A percentile compares a stretch with the other conserved stretches of the same genome.
These are phyloP conservation scores for Exophiala mesophila DNA, from an alignment of 2,329 filamentous ascomycete species.

Conservation along the genomic window DNA sequence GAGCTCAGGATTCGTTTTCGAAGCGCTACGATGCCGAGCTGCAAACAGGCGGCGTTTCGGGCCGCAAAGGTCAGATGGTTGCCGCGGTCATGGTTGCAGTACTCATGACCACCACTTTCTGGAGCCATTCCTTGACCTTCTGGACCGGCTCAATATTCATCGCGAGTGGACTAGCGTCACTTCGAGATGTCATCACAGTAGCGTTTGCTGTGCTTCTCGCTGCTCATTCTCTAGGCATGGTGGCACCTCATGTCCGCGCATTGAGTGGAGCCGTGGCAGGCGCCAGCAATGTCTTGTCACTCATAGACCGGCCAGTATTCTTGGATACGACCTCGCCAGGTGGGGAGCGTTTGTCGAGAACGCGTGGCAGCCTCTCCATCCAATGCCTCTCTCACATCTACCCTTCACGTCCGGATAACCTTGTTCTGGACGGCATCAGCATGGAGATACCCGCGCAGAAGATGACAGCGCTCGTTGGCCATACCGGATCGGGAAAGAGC, in stretches of 20 bases:
- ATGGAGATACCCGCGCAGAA: constrained; percentile 46
- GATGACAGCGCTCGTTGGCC: constrained; percentile 69
- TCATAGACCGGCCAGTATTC: no score
- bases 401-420: constrained; percentile 49
- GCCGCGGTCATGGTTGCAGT: neutral
- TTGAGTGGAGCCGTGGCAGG: no score
- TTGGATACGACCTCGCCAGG: no score
- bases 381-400: no score
- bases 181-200: no score
- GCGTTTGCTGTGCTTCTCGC: no score
- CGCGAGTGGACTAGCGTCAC: no score
- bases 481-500: constrained; percentile 86
- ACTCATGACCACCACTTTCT: neutral
- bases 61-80: neutral
- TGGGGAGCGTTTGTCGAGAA: no score
- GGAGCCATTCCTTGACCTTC: neutral
- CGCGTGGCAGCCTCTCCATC: no score
- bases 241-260: no score
- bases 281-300: no score
- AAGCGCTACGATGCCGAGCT: neutral
- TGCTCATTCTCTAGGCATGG: no score
- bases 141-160: neutral
- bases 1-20: neutral
- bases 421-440: constrained; percentile 53
- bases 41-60: neutral